Evolutionary conservation across 257 asterid genomes (phyloP).

Genomic region (Solanum etuberosum): DNA sequence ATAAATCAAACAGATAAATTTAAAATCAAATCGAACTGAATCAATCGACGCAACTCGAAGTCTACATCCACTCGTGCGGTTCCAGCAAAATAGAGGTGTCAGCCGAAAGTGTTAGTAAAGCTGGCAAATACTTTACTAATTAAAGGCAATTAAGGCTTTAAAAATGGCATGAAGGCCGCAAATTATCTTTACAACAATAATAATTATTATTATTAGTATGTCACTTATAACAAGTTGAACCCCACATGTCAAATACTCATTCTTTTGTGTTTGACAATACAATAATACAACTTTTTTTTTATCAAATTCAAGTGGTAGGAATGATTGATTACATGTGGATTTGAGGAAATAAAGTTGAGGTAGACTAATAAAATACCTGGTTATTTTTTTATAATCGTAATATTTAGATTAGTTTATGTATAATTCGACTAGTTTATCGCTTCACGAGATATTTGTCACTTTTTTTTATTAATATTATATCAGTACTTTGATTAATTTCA

Average conservation of each 20-base stretch:
- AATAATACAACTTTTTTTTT: not conserved
- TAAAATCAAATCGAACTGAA: fast-evolving
- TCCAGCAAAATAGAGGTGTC: not conserved
- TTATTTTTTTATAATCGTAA: too few relatives aligned
- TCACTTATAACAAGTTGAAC: not conserved
- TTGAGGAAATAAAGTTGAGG: not conserved
- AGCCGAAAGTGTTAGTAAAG: not conserved
- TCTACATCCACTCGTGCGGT: not conserved
- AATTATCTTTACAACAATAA: not conserved
- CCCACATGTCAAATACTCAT: not conserved
- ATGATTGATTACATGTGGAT: not conserved
- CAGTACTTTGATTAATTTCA: not conserved
- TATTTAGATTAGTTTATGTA: too few relatives aligned
- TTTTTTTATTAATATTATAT: not conserved
- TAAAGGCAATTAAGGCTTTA: not conserved
- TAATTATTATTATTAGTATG: not conserved
- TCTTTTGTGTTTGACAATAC: not conserved
- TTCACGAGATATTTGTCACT: not conserved
- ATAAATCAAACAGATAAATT: fast-evolving
- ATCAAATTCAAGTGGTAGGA: not conserved
- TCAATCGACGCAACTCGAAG: fast-evolving
- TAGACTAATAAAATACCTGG: not conserved
- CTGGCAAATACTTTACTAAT: not conserved
- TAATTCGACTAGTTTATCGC: not conserved
- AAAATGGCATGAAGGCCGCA: not conserved